Conservation (phyloP, 768 basidiomycete species). For the Phaffia australis region DNA sequence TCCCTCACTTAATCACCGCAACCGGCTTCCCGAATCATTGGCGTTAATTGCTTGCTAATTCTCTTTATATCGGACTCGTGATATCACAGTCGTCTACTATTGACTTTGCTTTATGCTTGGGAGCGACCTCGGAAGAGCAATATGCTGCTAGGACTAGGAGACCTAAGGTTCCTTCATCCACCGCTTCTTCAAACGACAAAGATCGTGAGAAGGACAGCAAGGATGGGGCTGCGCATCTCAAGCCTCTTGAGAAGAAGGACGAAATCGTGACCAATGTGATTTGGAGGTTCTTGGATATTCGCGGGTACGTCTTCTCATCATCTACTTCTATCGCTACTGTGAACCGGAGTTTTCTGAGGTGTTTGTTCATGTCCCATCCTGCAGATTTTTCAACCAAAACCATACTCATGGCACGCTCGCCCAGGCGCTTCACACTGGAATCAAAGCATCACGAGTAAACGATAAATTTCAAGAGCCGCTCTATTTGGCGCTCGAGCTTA, state of each 20-base stretch:
- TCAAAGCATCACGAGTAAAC: slow-evolving; percentile 67
- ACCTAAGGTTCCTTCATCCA: slow-evolving; percentile 27
- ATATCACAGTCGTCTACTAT: slow-evolving; percentile 77
- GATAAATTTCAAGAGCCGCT: slow-evolving; percentile 98
- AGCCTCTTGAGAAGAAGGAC: slow-evolving; percentile 86
- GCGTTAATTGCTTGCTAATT: not conserved
- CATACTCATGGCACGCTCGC: slow-evolving; percentile 84
- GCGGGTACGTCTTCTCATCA: slow-evolving; percentile 57
- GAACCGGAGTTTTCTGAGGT: not conserved
- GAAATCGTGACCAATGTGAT: slow-evolving; percentile 97
- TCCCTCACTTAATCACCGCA: not conserved
- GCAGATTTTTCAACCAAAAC: slow-evolving; percentile 74
- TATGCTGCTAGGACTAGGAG: slow-evolving; percentile 70
- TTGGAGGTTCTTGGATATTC: slow-evolving; percentile 91
- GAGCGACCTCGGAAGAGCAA: slow-evolving; percentile 72
- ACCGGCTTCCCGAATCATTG: not conserved
- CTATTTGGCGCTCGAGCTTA: slow-evolving; percentile 87
- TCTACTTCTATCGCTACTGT: not conserved
- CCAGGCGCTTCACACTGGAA: slow-evolving; percentile 75
- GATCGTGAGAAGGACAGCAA: slow-evolving; percentile 29
- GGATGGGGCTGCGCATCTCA: not conserved
- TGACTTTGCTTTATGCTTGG: slow-evolving; percentile 86
- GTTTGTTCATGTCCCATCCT: not conserved
- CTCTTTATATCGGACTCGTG: not conserved
- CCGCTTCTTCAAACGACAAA: slow-evolving; percentile 35